Percentiles rank a stretch among this genome's conserved stretches.
phyloP scores from a whole-genome alignment of 805 yeast genomes.

The Zygosaccharomyces gambellarensis region DNA sequence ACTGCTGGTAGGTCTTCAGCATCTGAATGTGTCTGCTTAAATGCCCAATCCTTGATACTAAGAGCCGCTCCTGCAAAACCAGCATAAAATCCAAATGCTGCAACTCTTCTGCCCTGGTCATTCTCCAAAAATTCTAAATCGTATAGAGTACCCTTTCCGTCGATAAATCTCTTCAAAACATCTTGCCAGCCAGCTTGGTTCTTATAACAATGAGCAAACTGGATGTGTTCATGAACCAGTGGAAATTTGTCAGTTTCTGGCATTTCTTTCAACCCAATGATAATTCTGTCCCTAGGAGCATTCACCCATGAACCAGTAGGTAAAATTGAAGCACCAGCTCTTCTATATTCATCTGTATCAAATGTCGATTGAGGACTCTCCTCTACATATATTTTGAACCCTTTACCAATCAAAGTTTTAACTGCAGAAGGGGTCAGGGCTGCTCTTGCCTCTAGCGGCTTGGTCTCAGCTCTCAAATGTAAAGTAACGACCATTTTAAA shows the following conservation, averaged over 20 bases:
- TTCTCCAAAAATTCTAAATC: slow-evolving; percentile 93
- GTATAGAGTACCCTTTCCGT: slow-evolving; percentile 84
- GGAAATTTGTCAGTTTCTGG: slow-evolving; percentile 91
- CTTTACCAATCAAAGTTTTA: slow-evolving; percentile 76
- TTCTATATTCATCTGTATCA: slow-evolving; percentile 64
- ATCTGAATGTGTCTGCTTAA: slow-evolving; percentile 71
- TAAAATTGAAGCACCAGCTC: slow-evolving; percentile 81
- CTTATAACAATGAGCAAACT: slow-evolving; percentile 98
- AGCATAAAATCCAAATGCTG: slow-evolving; percentile 99
- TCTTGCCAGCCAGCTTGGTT: slow-evolving; percentile 97
- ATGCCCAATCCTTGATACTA: slow-evolving; percentile 91
- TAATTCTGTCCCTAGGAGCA: slow-evolving; percentile 87
- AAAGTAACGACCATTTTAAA: slow-evolving; percentile 47
- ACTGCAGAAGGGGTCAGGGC: slow-evolving; percentile 92
- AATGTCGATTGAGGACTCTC: slow-evolving; percentile 82
- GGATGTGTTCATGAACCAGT: slow-evolving; percentile 90
- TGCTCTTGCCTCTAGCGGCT: slow-evolving; percentile 96
- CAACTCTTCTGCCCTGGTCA: slow-evolving; percentile 95
- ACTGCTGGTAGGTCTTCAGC: slow-evolving; percentile 71
- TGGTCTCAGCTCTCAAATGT: slow-evolving; percentile 94
- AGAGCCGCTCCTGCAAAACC: slow-evolving; percentile 99
- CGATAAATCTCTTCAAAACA: slow-evolving; percentile 82
- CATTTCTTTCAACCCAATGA: slow-evolving; percentile 90
- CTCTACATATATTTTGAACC: slow-evolving; percentile 85
- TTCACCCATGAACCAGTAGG: slow-evolving; percentile 90